Evolutionary conservation across 73 alveolate species (phyloP).

Genomic region (Paramecium tetraurelia): DNA sequence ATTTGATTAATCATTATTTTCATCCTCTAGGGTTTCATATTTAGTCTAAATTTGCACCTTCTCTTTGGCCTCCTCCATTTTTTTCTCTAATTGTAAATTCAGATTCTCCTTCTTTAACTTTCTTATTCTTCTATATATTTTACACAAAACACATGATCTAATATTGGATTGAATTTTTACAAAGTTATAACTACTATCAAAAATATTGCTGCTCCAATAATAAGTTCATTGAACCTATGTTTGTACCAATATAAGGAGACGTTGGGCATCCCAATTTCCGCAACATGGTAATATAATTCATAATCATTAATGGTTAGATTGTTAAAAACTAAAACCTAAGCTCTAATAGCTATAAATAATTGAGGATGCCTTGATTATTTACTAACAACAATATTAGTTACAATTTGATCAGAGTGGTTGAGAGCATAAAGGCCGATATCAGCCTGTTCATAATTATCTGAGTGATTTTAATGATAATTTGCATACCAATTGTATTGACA

Average conservation of each 20-base stretch:
- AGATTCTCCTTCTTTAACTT: background rate
- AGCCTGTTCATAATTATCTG: background rate
- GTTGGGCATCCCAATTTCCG: background rate
- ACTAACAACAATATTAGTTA: background rate
- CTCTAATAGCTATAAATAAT: background rate
- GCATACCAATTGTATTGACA: background rate
- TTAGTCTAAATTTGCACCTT: background rate
- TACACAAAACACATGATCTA: conserved; percentile 33
- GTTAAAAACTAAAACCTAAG: background rate
- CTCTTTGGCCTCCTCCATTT: background rate
- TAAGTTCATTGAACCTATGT: conserved; percentile 22
- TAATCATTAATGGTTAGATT: background rate
- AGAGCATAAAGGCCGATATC: background rate
- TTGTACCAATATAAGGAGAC: background rate
- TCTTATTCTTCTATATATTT: background rate
- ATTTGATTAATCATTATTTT: background rate
- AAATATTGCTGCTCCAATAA: background rate
- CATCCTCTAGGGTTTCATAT: background rate
- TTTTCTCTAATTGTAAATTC: background rate
- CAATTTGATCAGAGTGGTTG: background rate
- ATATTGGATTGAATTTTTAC: background rate
- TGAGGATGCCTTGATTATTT: background rate
- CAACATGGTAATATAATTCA: background rate
- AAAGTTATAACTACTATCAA: background rate
- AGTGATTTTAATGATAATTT: background rate